Base-by-base conservation (phyloP, 1,284 basidiomycete genomes). In the Mycosarcoma mackinlayi region DNA sequence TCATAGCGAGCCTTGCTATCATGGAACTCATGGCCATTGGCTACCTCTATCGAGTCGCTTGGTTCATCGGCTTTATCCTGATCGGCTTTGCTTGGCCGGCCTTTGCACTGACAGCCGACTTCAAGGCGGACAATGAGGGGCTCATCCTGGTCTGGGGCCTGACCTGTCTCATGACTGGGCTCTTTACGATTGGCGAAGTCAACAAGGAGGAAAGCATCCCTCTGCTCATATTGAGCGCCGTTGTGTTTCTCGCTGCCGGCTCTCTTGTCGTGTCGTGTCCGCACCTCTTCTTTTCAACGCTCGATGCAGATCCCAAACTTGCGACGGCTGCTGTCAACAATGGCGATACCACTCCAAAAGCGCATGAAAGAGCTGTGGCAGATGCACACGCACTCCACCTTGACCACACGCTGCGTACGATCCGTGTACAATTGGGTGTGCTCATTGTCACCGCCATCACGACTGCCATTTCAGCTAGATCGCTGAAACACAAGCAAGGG, bases 141-240 rank as follows among this genome's bases (percentile, higher is more conserved):
- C 77, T 86, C 23, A 60, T 83, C 3, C 41, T 83, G 1, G 70
- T 82, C 0, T 93, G 90, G 91, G 79, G 82, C 0, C 25, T 80
- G 3, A 84, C 85, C 3, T 92, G 89, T 80, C 65, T 88, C 4
- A 73, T 84, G 10, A 88, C 87, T 0, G 88, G 86, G 0, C 70
- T 91, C 2, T 94, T 94, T 70, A 91, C 91, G 0, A 77, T 91
- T 24, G 84, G 91, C 25, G 85, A 87, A 16, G 89, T 92, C 3
- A 89, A 93, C 67, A 92, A 92, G 78, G 84, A 86, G 16, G 92
- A 94, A 82, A 89, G 85, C 57, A 54, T 77, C 11, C 6, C 46
- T 5, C 41, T 77, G 33, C 69, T 81, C 11, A 51, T 55, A 55
- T 3, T 69, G 23, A 68, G 73, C 19, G 77, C 76, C 7, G n/a